Conservation (phyloP, 1,139 yeast genomes). For the Candida neerlandica region DNA sequence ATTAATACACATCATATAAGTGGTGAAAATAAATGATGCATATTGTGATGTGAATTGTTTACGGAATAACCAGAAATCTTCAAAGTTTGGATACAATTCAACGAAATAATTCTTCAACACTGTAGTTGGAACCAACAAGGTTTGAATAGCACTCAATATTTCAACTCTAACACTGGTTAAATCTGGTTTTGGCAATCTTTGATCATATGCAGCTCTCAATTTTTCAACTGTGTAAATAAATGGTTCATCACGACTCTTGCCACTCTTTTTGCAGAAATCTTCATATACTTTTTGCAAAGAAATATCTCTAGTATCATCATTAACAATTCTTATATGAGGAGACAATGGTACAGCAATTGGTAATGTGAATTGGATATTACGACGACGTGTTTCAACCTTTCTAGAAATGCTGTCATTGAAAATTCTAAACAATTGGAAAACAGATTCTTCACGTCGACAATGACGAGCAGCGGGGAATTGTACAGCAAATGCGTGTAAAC, state of each 20-base stretch:
- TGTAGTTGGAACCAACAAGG: constrained; percentile 82
- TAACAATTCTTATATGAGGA: constrained; percentile 90
- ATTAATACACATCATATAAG: constrained; percentile 93
- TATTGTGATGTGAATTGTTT: constrained; percentile 94
- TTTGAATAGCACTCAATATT: constrained; percentile 85
- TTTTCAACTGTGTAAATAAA: constrained; percentile 84
- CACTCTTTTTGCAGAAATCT: constrained; percentile 74
- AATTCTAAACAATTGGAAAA: constrained; percentile 86
- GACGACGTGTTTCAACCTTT: constrained; percentile 84
- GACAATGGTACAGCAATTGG: constrained; percentile 94
- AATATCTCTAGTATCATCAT: constrained; percentile 75
- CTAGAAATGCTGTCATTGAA: constrained; percentile 79
- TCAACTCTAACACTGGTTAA: constrained; percentile 86
- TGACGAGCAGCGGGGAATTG: constrained; percentile 98
- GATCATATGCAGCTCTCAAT: constrained; percentile 90
- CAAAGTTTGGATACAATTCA: constrained; percentile 72
- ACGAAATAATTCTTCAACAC: constrained; percentile 72
- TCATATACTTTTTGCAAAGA: constrained; percentile 90
- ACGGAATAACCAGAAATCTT: constrained; percentile 96
- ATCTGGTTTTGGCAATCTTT: constrained; percentile 91
- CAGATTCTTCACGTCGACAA: constrained; percentile 93
- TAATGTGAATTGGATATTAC: constrained; percentile 81
- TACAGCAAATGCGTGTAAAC: constrained; percentile 88
- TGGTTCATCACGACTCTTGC: constrained; percentile 86
- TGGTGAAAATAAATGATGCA: constrained; percentile 91